These are phyloP conservation scores for Chlorella sp. DNA, from an alignment of 139 green algal species.

Conservation along the genomic window DNA sequence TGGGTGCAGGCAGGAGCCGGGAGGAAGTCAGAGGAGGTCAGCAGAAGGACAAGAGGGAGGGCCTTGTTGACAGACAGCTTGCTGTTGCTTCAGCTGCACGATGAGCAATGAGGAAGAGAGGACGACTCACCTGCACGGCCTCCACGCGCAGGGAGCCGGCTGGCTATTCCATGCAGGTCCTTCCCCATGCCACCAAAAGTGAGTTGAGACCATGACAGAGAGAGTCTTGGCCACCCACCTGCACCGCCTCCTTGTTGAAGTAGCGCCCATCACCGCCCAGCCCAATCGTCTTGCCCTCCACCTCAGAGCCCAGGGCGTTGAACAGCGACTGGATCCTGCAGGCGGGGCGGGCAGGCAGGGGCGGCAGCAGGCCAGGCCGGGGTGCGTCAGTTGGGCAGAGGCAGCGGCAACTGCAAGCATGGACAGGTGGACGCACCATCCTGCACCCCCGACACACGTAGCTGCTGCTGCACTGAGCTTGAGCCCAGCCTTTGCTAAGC, in stretches of 20 bases:
- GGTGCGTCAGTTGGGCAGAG: not conserved
- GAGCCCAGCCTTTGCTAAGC: too few species aligned
- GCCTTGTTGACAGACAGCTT: not conserved
- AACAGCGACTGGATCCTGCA: constrained; percentile 94
- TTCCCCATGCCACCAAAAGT: too few species aligned
- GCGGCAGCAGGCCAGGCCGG: not conserved
- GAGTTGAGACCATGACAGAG: too few species aligned
- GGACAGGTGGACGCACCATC: not conserved
- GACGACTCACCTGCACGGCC: too few species aligned
- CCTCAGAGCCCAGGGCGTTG: constrained; percentile 88
- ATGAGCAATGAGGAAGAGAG: too few species aligned
- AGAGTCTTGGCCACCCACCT: too few species aligned
- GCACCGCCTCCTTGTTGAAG: constrained; percentile 97
- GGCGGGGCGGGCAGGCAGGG: not conserved
- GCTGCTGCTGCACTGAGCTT: too few species aligned
- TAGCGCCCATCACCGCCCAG: constrained; percentile 98
- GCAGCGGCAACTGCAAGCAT: not conserved
- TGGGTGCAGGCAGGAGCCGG: not conserved
- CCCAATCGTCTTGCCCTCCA: constrained; percentile 85
- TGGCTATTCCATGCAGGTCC: too few species aligned
- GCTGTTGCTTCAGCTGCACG: too few species aligned
- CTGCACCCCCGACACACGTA: not conserved
- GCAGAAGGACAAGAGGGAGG: not conserved
- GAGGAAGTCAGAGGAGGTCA: not conserved
- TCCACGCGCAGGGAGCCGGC: too few species aligned